Evolutionary conservation across 2,329 filamentous ascomycete species (phyloP).

Genomic region (Colletotrichum chlorophyti): DNA sequence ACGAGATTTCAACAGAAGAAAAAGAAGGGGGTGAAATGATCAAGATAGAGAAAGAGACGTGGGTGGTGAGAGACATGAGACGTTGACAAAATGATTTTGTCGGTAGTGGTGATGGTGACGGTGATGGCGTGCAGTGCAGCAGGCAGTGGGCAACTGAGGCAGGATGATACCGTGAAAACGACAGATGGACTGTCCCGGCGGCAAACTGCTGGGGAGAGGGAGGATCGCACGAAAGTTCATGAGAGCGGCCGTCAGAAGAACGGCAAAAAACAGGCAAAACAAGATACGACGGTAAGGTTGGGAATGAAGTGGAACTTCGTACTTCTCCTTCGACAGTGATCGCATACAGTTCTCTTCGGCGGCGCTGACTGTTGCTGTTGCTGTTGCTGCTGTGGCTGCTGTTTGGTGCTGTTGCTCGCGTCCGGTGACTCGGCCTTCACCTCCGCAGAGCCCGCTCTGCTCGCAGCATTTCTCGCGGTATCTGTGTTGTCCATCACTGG

Average conservation of each 20-base stretch:
- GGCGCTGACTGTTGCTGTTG: slow-evolving; percentile 22
- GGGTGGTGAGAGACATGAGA: slow-evolving; percentile 22
- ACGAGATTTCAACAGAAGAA: not conserved
- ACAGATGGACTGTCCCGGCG: slow-evolving; percentile 26
- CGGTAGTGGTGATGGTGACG: not conserved
- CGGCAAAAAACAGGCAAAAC: not conserved
- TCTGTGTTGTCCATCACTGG: slow-evolving; percentile 26
- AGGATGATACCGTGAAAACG: slow-evolving; percentile 19
- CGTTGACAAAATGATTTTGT: not conserved
- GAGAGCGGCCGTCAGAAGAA: not conserved
- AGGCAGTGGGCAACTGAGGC: slow-evolving; percentile 1
- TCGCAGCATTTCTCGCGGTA: slow-evolving; percentile 29
- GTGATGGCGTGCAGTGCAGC: slow-evolving; percentile 18
- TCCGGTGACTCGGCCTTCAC: slow-evolving; percentile 29
- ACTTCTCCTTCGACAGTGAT: slow-evolving; percentile 52
- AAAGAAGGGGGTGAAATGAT: too few species aligned
- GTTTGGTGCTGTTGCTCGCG: slow-evolving; percentile 7
- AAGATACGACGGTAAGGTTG: not conserved
- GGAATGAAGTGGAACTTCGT: slow-evolving; percentile 33
- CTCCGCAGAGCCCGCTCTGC: slow-evolving; percentile 27
- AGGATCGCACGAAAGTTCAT: slow-evolving; percentile 31
- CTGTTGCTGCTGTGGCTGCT: slow-evolving; percentile 3
- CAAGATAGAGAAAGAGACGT: not conserved
- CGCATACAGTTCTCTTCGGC: slow-evolving; percentile 49
- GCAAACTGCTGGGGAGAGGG: slow-evolving; percentile 29